Base-by-base conservation (phyloP, 1,139 yeast genomes). In the Entelexis sorbosivorans region DNA sequence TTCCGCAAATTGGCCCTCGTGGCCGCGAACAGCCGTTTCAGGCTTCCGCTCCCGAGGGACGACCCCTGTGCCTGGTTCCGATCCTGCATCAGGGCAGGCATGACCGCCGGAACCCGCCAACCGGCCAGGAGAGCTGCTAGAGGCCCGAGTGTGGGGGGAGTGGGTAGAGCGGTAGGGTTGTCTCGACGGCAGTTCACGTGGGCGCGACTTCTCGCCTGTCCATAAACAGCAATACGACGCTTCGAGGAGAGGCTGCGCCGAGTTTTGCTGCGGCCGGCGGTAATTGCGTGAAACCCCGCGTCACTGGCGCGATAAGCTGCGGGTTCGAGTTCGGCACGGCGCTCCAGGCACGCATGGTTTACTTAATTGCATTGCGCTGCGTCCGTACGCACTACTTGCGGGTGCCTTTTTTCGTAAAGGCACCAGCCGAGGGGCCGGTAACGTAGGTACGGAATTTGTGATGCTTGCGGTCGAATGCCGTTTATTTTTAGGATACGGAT, bases 81-180 rank as follows among this genome's bases (percentile, higher is more conserved):
- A 10, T 28, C 14, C 10, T 10, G 31, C 34, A 6, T 7, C 34
- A 14, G 34, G 17, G 34, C 17, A 5, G 17, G 17, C 34, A 17
- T 9, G 5, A 7, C 9, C 34, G 16, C 33, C 9, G 16, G 34
- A 14, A 14, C 34, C 34, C 17, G 34, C 34, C 5, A 13, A 7
- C 34, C 34, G 34, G 34, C 5, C 34, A 32, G 34, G 34, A n/a
- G 17, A n/a, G 17, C 9, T 13, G 24, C 14, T 7, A 17, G 36
- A n/a, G 3, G 24, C 5, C 9, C 24, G 7, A 35, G n/a, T 20
- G 38, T 36, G 40, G 40, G 40, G 40, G 20, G 22, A 34, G 22
- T 34, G 36, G 36, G 36, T 36, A 20, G 40, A 36, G 40, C 40
- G 28, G 40, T 22, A 36, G 40, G 40, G 40, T 20, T 36, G 2